A percentile compares a stretch with the other conserved stretches of the same genome.
Conservation (phyloP, 139 green algal genomes). For the Micractinium sp. region DNA sequence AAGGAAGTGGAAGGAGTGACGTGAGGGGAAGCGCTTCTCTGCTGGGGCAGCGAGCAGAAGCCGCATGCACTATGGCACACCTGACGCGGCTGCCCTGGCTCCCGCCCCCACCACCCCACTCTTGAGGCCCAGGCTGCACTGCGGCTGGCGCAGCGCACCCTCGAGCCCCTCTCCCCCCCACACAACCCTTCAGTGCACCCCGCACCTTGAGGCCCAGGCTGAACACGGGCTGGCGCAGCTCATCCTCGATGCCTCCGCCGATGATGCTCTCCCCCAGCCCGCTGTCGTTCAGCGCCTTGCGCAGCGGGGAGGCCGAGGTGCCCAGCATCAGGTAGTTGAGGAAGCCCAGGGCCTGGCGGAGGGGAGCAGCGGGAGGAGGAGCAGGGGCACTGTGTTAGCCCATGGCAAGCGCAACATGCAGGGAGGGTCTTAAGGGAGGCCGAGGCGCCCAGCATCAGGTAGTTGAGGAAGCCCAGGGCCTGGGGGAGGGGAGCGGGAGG, state of each 20-base stretch:
- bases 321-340: constrained; percentile 97
- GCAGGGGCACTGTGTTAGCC: too few species aligned
- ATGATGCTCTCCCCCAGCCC: constrained; percentile 92
- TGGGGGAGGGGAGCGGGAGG: not conserved
- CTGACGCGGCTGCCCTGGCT: too few species aligned
- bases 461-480: constrained; percentile 96
- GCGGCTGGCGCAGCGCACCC: too few species aligned
- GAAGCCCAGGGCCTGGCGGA: constrained; percentile 74
- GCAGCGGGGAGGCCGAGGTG: constrained; percentile 88
- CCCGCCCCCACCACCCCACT: too few species aligned
- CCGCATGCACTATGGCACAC: too few species aligned
- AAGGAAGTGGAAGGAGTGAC: too few species aligned
- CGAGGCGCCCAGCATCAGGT: constrained; percentile 91
- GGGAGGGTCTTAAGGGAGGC: constrained; percentile 60
- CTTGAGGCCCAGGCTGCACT: too few species aligned
- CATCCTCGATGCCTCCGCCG: constrained; percentile 92
- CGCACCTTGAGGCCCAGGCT: constrained; percentile 84
- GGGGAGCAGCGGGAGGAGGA: too few species aligned
- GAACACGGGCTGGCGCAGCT: constrained; percentile 93
- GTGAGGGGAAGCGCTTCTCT: too few species aligned
- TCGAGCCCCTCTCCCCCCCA: too few species aligned
- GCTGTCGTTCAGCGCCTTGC: constrained; percentile 93
- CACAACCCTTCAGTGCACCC: too few species aligned
- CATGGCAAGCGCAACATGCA: not conserved
- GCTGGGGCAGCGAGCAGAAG: too few species aligned